Evolutionary conservation across 306 rosid species (phyloP).

Genomic region (Rubus parviflorus): DNA sequence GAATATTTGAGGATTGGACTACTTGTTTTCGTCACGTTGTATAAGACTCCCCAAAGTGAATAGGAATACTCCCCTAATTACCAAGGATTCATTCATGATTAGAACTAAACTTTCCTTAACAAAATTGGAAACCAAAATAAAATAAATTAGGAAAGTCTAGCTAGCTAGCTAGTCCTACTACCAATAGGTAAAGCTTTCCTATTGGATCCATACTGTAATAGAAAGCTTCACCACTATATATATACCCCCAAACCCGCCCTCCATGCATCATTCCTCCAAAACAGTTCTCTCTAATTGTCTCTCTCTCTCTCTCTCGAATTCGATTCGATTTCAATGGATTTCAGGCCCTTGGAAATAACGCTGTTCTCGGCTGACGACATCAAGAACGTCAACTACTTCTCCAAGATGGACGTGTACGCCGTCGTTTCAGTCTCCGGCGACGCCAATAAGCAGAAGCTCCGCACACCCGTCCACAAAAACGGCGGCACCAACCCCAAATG

Average conservation of each 20-base stretch:
- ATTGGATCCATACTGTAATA: too few species aligned
- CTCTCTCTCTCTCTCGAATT: neutral
- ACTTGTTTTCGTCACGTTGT: too few species aligned
- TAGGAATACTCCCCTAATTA: too few species aligned
- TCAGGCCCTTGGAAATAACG: constrained; percentile 35
- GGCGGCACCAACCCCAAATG: constrained; percentile 48
- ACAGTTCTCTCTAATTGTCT: neutral
- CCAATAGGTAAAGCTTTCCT: neutral
- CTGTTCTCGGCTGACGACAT: constrained; percentile 36
- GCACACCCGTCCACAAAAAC: constrained; percentile 37
- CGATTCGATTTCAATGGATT: constrained; percentile 29
- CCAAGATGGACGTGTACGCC: constrained; percentile 60
- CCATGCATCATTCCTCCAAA: too few species aligned
- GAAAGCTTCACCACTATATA: too few species aligned
- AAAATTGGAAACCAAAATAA: too few species aligned
- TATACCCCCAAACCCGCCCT: too few species aligned
- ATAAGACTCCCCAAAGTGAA: too few species aligned
- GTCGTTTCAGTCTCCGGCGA: constrained; percentile 43
- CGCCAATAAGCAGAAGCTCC: constrained; percentile 28
- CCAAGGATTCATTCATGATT: too few species aligned
- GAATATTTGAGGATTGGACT: too few species aligned
- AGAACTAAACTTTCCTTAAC: too few species aligned
- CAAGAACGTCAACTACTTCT: constrained; percentile 41
- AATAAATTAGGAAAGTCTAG: too few species aligned
- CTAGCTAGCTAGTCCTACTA: neutral